These are phyloP conservation scores for Sugiyamaella qingdaonensis DNA, from an alignment of 805 yeast genomes.

Conservation along the genomic window DNA sequence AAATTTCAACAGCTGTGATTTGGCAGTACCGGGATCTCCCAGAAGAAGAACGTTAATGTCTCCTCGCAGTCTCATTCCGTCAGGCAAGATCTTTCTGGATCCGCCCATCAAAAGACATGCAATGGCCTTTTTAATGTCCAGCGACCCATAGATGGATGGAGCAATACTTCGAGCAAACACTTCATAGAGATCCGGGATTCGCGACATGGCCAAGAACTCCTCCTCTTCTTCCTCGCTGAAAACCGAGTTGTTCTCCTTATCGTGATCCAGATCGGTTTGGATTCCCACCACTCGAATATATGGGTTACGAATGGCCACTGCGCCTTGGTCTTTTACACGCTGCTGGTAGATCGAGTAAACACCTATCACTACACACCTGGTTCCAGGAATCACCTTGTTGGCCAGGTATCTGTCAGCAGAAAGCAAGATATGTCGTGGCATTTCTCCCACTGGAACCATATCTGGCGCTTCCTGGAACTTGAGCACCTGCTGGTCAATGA, in stretches of 20 bases:
- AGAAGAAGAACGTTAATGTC: constrained; percentile 88
- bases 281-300: constrained; percentile 84
- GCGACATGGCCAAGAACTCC: constrained; percentile 73
- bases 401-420: constrained; percentile 88
- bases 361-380: constrained; percentile 87
- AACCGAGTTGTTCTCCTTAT: constrained; percentile 52
- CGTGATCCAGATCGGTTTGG: constrained; percentile 73
- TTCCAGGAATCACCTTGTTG: constrained; percentile 91
- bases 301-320: constrained; percentile 90
- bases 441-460: constrained; percentile 97
- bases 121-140: constrained; percentile 88
- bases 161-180: constrained; percentile 86
- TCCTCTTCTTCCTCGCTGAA: constrained; percentile 94
- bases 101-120: constrained; percentile 94
- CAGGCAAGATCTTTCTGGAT: constrained; percentile 85
- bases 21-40: constrained; percentile 99
- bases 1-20: constrained; percentile 90
- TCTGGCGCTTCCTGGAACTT: constrained; percentile 97
- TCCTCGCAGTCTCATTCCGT: constrained; percentile 95
- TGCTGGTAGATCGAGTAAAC: constrained; percentile 87
- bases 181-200: constrained; percentile 81
- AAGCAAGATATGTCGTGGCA: constrained; percentile 89
- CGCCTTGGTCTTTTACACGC: constrained; percentile 44
- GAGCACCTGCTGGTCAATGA: constrained; percentile 90
- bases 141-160: constrained; percentile 92